Base-by-base conservation (phyloP, 2,329 filamentous ascomycete species). In the Periconia digitata region DNA sequence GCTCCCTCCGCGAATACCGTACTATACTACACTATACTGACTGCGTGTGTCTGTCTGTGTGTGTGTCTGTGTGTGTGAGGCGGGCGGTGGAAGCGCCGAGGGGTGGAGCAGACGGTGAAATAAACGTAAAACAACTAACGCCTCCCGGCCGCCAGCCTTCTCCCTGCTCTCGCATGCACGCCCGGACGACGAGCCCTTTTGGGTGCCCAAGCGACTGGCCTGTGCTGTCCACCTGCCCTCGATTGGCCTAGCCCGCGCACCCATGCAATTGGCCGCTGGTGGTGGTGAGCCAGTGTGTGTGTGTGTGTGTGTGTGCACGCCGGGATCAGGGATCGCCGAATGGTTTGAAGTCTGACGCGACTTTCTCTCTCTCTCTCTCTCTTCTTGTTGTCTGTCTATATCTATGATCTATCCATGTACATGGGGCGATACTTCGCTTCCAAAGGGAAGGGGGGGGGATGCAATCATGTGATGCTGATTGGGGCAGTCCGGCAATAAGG, bases 71-170 rank as follows among this genome's bases (percentile, higher is more conserved):
- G 44, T 41, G 21, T 43, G 40, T 20, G 39, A 32, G 47, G 43
- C 43, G 43, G 44, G 55, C 51, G 45, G 51, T 57, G 55, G 54
- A 49, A 47, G 54, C 55, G 56, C 57, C 57, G 56, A 53, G 55
- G 27, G 27, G 55, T 61, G 66, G 60, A 63, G 64, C 56, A 48
- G 55, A 59, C 58, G 27, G 66, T 65, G 65, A 68, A 69, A 70
- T 70, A 65, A 68, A 70, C 64, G 60, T 67, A 56, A 66, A 70
- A 69, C 66, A 60, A 56, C 64, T 63, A 66, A 66, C 58, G 60
- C 57, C 60, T 60, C 56, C 58, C 60, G 56, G 34, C 46, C 45
- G n/a, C 61, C 57, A 64, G 59, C 63, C 62, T 59, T 58, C 56
- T 59, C 64, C 63, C 62, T 66, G 63, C 48, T 18, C 41, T 47